Conservation (phyloP, 306 rosid species). For the Cucurbita ficifolia region DNA sequence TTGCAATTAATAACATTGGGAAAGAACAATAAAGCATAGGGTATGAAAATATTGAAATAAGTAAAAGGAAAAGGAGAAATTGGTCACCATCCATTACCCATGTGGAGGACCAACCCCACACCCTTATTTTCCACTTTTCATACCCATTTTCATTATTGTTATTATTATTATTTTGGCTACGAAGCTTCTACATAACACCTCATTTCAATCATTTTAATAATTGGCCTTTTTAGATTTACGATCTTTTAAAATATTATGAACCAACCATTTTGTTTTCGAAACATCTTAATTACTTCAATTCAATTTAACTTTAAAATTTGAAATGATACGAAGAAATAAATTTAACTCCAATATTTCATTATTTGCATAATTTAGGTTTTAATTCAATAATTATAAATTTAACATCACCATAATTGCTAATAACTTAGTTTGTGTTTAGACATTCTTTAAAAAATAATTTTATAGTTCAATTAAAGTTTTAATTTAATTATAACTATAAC, state of each 20-base stretch:
- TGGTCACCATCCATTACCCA: not conserved
- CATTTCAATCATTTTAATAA: not conserved
- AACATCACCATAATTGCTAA: no score
- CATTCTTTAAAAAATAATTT: no score
- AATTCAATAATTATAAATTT: no score
- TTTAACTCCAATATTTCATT: no score
- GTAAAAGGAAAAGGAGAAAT: not conserved
- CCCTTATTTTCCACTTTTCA: not conserved
- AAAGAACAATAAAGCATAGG: not conserved
- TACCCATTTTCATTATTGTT: not conserved
- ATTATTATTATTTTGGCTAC: not conserved
- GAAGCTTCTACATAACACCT: not conserved
- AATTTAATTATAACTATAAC: no score
- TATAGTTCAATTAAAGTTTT: not conserved
- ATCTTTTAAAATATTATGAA: not conserved
- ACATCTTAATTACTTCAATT: not conserved
- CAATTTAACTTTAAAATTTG: no score
- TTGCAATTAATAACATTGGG: not conserved
- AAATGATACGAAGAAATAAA: no score
- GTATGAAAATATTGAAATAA: not conserved
- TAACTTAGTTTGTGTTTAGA: not conserved
- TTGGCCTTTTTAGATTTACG: not conserved
- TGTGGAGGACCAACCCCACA: slow-evolving; percentile 6
- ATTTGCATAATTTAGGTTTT: no score
- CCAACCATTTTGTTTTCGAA: not conserved